Conservation (phyloP, 164 flowering plant genomes). For the Chimonanthus salicifolius region DNA sequence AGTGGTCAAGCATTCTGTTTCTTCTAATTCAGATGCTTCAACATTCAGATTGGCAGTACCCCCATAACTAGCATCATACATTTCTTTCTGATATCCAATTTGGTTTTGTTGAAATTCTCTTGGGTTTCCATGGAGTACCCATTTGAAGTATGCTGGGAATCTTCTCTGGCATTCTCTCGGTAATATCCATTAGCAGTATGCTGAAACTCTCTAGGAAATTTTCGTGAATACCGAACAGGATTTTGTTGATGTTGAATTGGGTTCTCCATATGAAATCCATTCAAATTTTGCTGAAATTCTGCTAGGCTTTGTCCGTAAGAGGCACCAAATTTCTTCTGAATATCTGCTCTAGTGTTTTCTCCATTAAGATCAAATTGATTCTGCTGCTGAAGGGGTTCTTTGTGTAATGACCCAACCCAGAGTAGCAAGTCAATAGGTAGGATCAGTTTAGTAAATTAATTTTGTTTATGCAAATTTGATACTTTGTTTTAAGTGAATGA, state of each 20-base stretch:
- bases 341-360: not conserved
- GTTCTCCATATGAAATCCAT: not conserved
- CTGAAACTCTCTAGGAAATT: not conserved
- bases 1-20: no score
- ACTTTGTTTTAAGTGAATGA: no score
- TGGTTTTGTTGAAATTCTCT: slow-evolving; percentile 3
- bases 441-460: no score
- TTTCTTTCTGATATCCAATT: slow-evolving; percentile 11
- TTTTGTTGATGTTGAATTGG: not conserved
- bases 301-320: not conserved
- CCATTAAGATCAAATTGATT: not conserved
- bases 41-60: slow-evolving; percentile 6
- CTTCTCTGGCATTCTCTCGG: not conserved
- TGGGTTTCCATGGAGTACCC: slow-evolving; percentile 4
- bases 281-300: not conserved
- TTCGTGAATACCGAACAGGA: slow-evolving; percentile 6
- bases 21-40: no score
- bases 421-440: no score
- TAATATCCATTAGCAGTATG: slow-evolving; percentile 6
- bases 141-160: not conserved
- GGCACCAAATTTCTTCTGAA: slow-evolving; percentile 1
- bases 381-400: not conserved
- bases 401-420: no score
- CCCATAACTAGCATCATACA: not conserved
- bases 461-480: no score